These are phyloP conservation scores for Corchorus olitorius DNA, from an alignment of 345 rosid genomes.

Conservation along the genomic window DNA sequence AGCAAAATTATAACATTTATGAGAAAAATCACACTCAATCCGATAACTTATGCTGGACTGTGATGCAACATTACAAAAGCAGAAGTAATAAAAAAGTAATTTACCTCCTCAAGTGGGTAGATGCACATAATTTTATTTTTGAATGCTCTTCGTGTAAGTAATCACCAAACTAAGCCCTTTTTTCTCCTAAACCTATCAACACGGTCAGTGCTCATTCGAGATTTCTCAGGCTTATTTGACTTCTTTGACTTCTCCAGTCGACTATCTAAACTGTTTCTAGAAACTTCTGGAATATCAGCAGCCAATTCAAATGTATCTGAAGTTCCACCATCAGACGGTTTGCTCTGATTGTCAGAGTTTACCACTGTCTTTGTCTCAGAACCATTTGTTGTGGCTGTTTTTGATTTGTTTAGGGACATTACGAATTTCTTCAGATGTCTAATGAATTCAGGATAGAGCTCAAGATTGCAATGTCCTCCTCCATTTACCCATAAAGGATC, in stretches of 20 bases:
- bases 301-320: slow-evolving; percentile 70
- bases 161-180: slow-evolving; percentile 79
- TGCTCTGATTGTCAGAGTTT: slow-evolving; percentile 51
- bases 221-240: slow-evolving; percentile 80
- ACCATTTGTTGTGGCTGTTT: slow-evolving; percentile 41
- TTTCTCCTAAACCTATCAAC: slow-evolving; percentile 75
- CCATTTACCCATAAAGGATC: slow-evolving; percentile 90
- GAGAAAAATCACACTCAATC: slow-evolving; percentile 30
- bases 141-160: slow-evolving; percentile 31
- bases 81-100: slow-evolving; percentile 10
- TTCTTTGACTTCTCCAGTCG: slow-evolving; percentile 91
- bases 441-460: slow-evolving; percentile 85
- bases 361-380: slow-evolving; percentile 39
- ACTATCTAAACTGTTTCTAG: slow-evolving; percentile 96
- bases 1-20: slow-evolving; percentile 32
- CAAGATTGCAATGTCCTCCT: slow-evolving; percentile 92
- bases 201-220: slow-evolving; percentile 92
- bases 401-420: slow-evolving; percentile 54
- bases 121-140: slow-evolving; percentile 30
- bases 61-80: slow-evolving; percentile 26
- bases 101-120: slow-evolving; percentile 30
- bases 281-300: slow-evolving; percentile 73
- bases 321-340: slow-evolving; percentile 55
- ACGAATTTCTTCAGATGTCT: slow-evolving; percentile 78
- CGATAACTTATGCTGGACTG: slow-evolving; percentile 24